phyloP scores from a whole-genome alignment of 192 early-diverging fungal species.

The Backusella mclennaniae region DNA sequence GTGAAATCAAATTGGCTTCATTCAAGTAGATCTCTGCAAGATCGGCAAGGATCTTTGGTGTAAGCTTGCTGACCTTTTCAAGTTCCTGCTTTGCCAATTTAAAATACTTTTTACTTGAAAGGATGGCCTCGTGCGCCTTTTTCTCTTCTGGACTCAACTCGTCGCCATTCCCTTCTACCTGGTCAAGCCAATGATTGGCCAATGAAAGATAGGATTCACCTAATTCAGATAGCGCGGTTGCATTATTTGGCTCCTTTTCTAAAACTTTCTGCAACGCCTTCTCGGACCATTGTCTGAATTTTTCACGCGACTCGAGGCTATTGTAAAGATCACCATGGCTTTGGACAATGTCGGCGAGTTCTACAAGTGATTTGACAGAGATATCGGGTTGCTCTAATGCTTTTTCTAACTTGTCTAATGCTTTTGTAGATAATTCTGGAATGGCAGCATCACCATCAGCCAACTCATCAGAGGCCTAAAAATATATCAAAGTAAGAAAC shows the following conservation, averaged over 20 bases:
- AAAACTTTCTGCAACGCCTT: slow-evolving; percentile 4
- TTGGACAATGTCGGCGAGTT: slow-evolving; percentile 22
- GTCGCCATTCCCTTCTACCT: slow-evolving; percentile 10
- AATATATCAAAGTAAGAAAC: not conserved
- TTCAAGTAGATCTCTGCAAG: slow-evolving; percentile 32
- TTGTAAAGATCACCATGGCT: slow-evolving; percentile 27
- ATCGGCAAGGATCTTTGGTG: slow-evolving; percentile 23
- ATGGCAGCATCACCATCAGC: slow-evolving; percentile 2
- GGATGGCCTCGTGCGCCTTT: slow-evolving; percentile 26
- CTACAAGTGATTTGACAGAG: not conserved
- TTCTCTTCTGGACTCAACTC: slow-evolving; percentile 21
- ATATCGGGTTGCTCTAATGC: not conserved
- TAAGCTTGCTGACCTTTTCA: not conserved
- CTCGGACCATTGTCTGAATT: slow-evolving; percentile 22
- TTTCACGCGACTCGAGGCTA: not conserved
- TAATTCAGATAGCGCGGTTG: slow-evolving; percentile 19
- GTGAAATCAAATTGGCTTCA: slow-evolving; percentile 29
- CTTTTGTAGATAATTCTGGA: slow-evolving; percentile 10
- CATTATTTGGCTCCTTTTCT: slow-evolving; percentile 13
- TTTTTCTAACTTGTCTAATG: slow-evolving; percentile 10
- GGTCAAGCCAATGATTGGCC: slow-evolving; percentile 31
- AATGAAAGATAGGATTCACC: slow-evolving; percentile 24
- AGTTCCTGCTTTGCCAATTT: not conserved
- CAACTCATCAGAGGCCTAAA: slow-evolving; percentile 1
- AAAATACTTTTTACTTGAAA: slow-evolving; percentile 18